Evolutionary conservation across 129 eudicot genomes (phyloP), one percentile per base, ranked within the genome.

Genomic region (Chrysanthemum seticuspe): DNA sequence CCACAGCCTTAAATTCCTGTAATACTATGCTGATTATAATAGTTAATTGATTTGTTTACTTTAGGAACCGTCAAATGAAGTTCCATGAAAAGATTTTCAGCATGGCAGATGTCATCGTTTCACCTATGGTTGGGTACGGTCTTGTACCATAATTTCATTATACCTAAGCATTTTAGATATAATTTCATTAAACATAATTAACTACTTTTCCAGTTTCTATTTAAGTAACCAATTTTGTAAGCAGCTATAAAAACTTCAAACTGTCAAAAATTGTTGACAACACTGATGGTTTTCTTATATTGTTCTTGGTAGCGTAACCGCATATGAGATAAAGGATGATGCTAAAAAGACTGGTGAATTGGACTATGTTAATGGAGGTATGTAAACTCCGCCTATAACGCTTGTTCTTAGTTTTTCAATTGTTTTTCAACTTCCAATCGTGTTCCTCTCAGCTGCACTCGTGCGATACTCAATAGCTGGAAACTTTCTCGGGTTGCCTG

Each of bases 311-410:
- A 94, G 99, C 40, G 96, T 95, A 47, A 95, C 99, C 0, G 97
- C 99, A 14, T 88, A 88, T 80, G 73, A 83, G 25, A 83, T 95
- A 65, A 67, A 81, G 75, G 84, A 91, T 2, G 97, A 91, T 75
- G 89, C 86, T 49, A 53, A 63, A 49, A 67, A 80, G 65, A 86
- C 97, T 2, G 99, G 99, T 1, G 99, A 95, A 85, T 72, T 95
- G 21, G 99, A 95, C 83, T 95, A 95, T 54, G 87, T 95, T 70
- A 95, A 90, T 78, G 99, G 94, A 80, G 99, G 99, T 91, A 84
- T 36, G 8, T 36, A 2, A 19, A 62, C 15, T 79, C 67, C 14
- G 11, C 55, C 11, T 21, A 5, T 13, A 34, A 74, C 1, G 50
- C 18, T 14, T 50, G 56, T 56, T 67, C 49, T 60, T n/a, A 5